Conservation (phyloP, 1,284 basidiomycete species). For the Rhodotorula sp. region DNA sequence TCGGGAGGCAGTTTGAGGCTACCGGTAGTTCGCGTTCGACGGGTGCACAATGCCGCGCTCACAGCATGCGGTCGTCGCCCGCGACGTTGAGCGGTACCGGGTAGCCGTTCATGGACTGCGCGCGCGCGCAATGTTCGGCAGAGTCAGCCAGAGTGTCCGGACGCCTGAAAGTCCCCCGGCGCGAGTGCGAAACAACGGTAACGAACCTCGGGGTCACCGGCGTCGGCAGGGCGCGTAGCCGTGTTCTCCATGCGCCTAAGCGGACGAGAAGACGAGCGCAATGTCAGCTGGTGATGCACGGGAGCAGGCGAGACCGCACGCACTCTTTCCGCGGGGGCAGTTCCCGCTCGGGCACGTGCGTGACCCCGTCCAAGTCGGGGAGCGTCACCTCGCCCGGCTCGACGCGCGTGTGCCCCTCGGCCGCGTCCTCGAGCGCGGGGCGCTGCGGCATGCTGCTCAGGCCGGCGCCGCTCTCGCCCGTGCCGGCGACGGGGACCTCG, state of each 20-base stretch:
- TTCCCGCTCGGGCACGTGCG: constrained; percentile 29
- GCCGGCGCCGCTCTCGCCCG: background rate
- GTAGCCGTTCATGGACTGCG: constrained; percentile 18
- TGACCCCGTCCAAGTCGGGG: constrained; percentile 23
- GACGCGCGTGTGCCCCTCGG: background rate
- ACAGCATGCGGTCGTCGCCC: constrained; percentile 17
- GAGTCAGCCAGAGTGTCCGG: too few species aligned
- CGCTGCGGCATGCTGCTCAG: constrained; percentile 11
- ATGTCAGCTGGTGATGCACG: background rate
- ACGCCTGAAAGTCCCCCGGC: background rate
- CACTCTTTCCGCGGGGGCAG: constrained; percentile 8
- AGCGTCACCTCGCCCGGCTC: background rate
- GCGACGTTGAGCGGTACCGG: constrained; percentile 7
- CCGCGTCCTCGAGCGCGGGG: constrained; percentile 16
- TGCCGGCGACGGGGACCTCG: background rate
- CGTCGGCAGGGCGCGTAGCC: constrained; percentile 11
- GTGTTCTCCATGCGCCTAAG: constrained; percentile 16
- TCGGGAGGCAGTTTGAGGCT: background rate
- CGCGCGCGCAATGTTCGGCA: too few species aligned
- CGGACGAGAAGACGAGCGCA: background rate
- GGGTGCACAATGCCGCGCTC: background rate
- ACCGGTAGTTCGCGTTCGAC: background rate
- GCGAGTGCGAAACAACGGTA: background rate
- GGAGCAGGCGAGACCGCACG: background rate
- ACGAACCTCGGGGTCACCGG: constrained; percentile 5